Conservation (phyloP, 2,329 filamentous ascomycete species). For the Fusarium brevicatenulatum region DNA sequence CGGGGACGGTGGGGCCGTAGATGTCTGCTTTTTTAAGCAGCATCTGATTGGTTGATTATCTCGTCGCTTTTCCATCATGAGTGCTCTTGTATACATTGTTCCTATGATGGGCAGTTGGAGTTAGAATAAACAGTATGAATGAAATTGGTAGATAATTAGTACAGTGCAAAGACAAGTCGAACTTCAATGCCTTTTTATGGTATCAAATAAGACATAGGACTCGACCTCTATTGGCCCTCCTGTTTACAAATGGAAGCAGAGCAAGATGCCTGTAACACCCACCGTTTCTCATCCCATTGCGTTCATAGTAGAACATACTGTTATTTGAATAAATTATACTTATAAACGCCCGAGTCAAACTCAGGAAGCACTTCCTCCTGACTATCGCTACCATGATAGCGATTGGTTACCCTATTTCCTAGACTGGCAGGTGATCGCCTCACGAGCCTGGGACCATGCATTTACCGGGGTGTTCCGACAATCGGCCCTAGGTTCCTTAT, state of each 20-base stretch:
- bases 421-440: constrained; percentile 42
- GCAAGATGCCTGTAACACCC: neutral
- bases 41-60: constrained; percentile 18
- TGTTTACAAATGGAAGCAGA: too few relatives aligned
- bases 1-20: constrained; percentile 13
- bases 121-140: neutral
- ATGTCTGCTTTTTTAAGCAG: constrained; percentile 29
- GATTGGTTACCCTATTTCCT: constrained; percentile 35
- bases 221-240: too few relatives aligned
- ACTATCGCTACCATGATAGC: constrained; percentile 3
- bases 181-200: too few relatives aligned
- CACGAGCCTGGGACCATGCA: constrained; percentile 38
- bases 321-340: neutral
- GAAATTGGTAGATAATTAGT: too few relatives aligned
- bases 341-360: neutral
- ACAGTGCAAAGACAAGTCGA: neutral
- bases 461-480: constrained; percentile 35
- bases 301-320: neutral
- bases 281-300: neutral
- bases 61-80: neutral
- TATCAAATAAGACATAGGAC: too few relatives aligned
- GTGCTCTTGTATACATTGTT: neutral
- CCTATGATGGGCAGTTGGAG: neutral
- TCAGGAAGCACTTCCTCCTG: neutral
- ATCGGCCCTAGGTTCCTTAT: constrained; percentile 21